Percentiles rank a stretch among this genome's conserved stretches.
phyloP scores from a whole-genome alignment of 108 stramenopile genomes.

The Aurantiochytrium sp. region DNA sequence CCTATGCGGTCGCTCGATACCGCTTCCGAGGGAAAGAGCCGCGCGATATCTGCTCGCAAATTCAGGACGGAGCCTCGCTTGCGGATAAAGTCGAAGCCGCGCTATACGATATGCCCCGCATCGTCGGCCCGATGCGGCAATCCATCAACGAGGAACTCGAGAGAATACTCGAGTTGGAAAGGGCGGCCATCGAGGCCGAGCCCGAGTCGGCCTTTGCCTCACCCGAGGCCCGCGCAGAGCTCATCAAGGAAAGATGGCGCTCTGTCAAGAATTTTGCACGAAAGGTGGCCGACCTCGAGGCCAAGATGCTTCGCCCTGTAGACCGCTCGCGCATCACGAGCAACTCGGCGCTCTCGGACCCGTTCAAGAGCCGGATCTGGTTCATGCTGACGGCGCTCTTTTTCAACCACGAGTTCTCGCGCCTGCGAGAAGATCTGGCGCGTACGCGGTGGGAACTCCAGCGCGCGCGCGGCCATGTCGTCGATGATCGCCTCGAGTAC shows the following conservation, averaged over 20 bases:
- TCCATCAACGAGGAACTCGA: not conserved
- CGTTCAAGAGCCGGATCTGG: not conserved
- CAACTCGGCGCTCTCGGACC: not conserved
- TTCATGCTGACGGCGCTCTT: not conserved
- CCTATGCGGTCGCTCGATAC: not conserved
- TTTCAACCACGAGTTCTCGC: not conserved
- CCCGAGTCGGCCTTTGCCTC: not conserved
- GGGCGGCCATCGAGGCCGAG: not conserved
- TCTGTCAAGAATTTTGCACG: not conserved
- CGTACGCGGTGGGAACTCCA: not conserved
- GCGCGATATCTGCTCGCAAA: not conserved
- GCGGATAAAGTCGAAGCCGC: not conserved
- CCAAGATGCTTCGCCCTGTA: not conserved
- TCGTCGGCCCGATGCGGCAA: not conserved
- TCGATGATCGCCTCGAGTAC: not conserved
- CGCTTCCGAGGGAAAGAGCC: not conserved
- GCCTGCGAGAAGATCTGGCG: not conserved
- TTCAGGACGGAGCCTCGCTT: not conserved
- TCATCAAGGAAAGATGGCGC: not conserved
- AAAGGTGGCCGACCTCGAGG: not conserved
- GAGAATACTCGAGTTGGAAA: not conserved
- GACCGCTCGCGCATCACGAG: not conserved
- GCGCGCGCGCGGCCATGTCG: not conserved
- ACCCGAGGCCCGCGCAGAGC: not conserved
- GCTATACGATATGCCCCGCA: not conserved